Conservation (phyloP, 192 early-diverging fungal genomes). For the Allomyces javanicus region DNA sequence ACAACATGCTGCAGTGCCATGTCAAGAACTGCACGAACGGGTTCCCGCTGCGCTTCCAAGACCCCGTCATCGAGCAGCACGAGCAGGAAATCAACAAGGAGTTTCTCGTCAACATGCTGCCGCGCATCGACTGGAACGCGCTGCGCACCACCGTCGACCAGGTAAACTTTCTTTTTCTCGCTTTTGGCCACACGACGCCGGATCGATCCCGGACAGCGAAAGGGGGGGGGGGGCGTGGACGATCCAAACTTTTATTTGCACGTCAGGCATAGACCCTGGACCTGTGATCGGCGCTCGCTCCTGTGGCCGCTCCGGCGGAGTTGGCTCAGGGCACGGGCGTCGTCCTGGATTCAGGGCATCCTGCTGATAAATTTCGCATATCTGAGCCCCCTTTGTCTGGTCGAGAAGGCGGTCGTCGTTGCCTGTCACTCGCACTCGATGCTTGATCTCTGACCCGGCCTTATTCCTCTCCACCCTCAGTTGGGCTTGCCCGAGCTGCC, state of each 20-base stretch:
- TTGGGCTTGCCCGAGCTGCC: too few species aligned
- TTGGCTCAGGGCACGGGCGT: too few species aligned
- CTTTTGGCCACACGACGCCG: background rate
- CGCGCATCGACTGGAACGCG: constrained; percentile 60
- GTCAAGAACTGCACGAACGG: constrained; percentile 82
- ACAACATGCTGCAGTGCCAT: constrained; percentile 98
- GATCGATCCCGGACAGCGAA: too few species aligned
- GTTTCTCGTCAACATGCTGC: constrained; percentile 63
- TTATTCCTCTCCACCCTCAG: too few species aligned
- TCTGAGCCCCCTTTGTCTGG: too few species aligned
- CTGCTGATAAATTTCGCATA: too few species aligned
- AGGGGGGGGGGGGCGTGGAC: background rate
- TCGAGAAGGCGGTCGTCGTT: too few species aligned
- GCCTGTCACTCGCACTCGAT: too few species aligned
- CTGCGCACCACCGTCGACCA: constrained; percentile 38
- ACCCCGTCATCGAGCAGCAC: constrained; percentile 58
- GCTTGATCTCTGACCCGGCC: too few species aligned
- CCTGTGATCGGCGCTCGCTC: too few species aligned
- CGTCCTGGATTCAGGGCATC: too few species aligned
- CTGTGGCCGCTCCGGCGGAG: too few species aligned
- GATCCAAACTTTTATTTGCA: background rate
- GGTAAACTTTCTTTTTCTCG: constrained; percentile 16
- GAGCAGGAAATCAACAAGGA: constrained; percentile 76
- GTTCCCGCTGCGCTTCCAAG: constrained; percentile 74
- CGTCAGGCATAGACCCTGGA: constrained; percentile 18